phyloP scores from a whole-genome alignment of 352 stramenopile genomes.

The Globisporangium barbulae region DNA sequence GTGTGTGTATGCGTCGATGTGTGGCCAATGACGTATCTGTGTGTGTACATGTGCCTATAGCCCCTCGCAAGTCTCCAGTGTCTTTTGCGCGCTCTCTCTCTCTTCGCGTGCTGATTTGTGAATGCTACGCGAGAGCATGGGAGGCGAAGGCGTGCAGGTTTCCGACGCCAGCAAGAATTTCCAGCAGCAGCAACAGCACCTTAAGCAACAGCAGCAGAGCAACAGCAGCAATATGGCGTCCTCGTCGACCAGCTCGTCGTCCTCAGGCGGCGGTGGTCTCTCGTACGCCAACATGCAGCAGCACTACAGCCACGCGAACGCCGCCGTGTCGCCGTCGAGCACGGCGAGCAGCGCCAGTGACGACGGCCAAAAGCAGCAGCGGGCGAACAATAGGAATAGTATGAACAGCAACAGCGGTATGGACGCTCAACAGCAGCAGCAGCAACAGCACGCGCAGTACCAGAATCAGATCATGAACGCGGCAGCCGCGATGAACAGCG shows the following conservation, averaged over 20 bases:
- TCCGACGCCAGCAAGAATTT: slow-evolving; percentile 26
- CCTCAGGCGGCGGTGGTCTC: background rate
- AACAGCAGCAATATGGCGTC: slow-evolving; percentile 3
- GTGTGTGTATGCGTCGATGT: background rate
- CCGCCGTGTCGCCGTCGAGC: slow-evolving; percentile 8
- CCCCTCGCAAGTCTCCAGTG: background rate
- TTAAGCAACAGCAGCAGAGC: slow-evolving; percentile 7
- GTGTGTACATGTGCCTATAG: background rate
- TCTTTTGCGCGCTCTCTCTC: background rate
- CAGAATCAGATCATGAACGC: slow-evolving; percentile 22
- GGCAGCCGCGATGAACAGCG: slow-evolving; percentile 18
- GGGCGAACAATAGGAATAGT: slow-evolving; percentile 9
- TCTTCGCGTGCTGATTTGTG: slow-evolving; percentile 5
- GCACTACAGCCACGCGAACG: background rate
- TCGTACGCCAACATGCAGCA: slow-evolving; percentile 5
- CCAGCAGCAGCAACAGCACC: slow-evolving; percentile 13
- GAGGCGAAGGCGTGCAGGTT: slow-evolving; percentile 27
- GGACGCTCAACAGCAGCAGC: background rate
- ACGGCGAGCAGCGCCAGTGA: slow-evolving; percentile 11
- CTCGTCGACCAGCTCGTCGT: background rate
- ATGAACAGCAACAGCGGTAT: slow-evolving; percentile 8
- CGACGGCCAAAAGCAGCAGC: slow-evolving; percentile 7
- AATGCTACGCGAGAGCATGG: slow-evolving; percentile 35
- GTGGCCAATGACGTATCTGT: background rate
- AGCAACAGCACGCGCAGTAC: slow-evolving; percentile 13